Conservation (phyloP, 2,329 filamentous ascomycete species). For the Exophiala bonariae region DNA sequence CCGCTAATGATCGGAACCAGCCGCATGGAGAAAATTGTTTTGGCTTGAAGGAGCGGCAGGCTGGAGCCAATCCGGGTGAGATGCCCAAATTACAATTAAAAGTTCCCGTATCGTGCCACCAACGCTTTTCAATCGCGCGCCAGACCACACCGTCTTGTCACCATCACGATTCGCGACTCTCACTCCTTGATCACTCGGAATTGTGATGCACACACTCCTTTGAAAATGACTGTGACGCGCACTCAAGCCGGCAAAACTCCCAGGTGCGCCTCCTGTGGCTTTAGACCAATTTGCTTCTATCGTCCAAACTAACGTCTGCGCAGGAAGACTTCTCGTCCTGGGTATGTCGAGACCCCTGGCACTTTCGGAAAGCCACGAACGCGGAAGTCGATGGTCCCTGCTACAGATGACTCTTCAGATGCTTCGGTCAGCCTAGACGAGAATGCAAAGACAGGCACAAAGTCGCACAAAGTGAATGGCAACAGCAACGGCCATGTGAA, state of each 20-base stretch:
- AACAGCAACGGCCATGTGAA: slow-evolving; percentile 17
- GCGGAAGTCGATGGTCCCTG: slow-evolving; percentile 21
- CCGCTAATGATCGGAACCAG: too few relatives aligned
- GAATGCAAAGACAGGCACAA: too few relatives aligned
- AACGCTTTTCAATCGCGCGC: too few relatives aligned
- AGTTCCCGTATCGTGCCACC: slow-evolving; percentile 4
- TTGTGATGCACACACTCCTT: slow-evolving; percentile 6
- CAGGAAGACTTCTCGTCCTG: slow-evolving; percentile 54
- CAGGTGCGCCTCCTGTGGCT: slow-evolving; percentile 42
- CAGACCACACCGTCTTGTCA: background rate
- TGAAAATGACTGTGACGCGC: slow-evolving; percentile 47
- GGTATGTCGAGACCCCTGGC: slow-evolving; percentile 54
- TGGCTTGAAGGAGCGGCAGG: too few relatives aligned
- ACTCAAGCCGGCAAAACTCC: slow-evolving; percentile 54
- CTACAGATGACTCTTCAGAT: slow-evolving; percentile 14
- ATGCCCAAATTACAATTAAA: too few relatives aligned
- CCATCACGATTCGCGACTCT: background rate
- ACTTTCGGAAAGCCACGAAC: slow-evolving; percentile 19
- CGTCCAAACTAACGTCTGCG: slow-evolving; percentile 7
- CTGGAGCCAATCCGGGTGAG: too few relatives aligned
- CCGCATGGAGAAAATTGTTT: background rate
- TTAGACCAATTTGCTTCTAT: slow-evolving; percentile 13
- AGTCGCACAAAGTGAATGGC: background rate
- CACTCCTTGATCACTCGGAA: background rate
- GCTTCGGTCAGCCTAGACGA: too few relatives aligned